Base-by-base conservation (phyloP, 1,139 yeast genomes). In the Saccharomyces hybrid region DNA sequence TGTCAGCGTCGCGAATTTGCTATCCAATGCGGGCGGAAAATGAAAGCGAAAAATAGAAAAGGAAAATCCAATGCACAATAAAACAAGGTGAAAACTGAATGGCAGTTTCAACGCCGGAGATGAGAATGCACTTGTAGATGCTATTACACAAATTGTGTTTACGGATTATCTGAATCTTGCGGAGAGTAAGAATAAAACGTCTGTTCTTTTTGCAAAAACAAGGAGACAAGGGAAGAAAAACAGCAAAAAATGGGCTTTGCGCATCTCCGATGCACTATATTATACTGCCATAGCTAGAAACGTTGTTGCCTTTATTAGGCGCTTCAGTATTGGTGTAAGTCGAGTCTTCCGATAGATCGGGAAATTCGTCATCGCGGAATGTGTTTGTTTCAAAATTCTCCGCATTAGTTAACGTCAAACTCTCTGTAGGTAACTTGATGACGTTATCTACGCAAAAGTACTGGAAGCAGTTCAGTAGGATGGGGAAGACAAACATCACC, bases 381-480 rank as follows among this genome's bases (percentile, higher is more conserved):
- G 44, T 38, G 44, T 16, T 38, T 7, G 63, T 58, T 49, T 66
- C 70, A 47, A 65, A 65, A 49, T 61, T 66, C n/a, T 65, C 64
- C 6, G 44, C 44, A 38, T 38, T 38, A 11, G 44, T 38, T 38
- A 38, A 2, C 25, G 44, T 38, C 13, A 58, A 55, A 34, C 57
- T 62, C 41, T 54, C 57, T 14, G 58, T 31, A 46, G 81, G 81
- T 49, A 82, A 72, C 68, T 87, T 89, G 62, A 93, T 90, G 57
- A 93, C 86, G 63, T 87, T 87, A 67, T 93, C 99, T 47, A 93
- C 83, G 59, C 93, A 80, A 51, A 88, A 80, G 65, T 89, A 86
- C 72, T 93, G 98, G 61, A 93, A 76, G 57, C 95, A 83, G 69
- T 93, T 91, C 85, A 93, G 82, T 16, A 84, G 70, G 2, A 86